Evolutionary conservation across 805 yeast genomes (phyloP), one percentile per base, ranked within the genome.

Genomic region (Pichia thaimueangensis): DNA sequence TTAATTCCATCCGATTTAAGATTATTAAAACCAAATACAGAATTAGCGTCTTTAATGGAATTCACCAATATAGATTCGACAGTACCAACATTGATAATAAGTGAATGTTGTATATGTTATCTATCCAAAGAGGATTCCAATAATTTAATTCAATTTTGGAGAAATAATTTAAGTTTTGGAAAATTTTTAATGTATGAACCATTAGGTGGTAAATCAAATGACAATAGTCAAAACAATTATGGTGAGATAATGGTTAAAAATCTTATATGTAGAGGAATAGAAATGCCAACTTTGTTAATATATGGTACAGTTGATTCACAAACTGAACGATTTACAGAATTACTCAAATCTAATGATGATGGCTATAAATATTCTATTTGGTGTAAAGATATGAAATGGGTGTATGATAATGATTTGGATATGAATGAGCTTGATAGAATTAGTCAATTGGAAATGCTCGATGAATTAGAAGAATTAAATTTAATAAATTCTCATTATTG

Each of bases 61-160:
- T 21, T 39, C 2, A 7, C 35, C 2, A 15, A 25, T 2, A 39
- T 60, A 5, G 55, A 70, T 46, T 39, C 52, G 9, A 30, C 53
- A 1, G 30, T 60, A 3, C 85, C 86, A 8, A 83, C 93, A 0
- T 53, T 85, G 13, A 59, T 85, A 3, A 56, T 84, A 16, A 76
- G 86, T 47, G 94, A 84, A 57, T 85, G 93, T 61, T 86, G 86
- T 28, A 63, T 85, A 28, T 85, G 94, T 55, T 84, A 84, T 56
- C 53, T 83, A 47, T 65, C 71, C 4, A 77, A 81, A 1, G 63
- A 63, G 11, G 73, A 71, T 19, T 71, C 82, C 20, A 54, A 60
- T 25, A 36, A 51, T 2, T 69, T 81, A 3, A 47, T 84, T 4
- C 40, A 55, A 2, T 71, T 68, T 53, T 71, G 81, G 62, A 53